Percentiles rank a stretch among this genome's conserved stretches.
phyloP scores from a whole-genome alignment of 2,329 filamentous ascomycete genomes.

The Penicillium frequentans region DNA sequence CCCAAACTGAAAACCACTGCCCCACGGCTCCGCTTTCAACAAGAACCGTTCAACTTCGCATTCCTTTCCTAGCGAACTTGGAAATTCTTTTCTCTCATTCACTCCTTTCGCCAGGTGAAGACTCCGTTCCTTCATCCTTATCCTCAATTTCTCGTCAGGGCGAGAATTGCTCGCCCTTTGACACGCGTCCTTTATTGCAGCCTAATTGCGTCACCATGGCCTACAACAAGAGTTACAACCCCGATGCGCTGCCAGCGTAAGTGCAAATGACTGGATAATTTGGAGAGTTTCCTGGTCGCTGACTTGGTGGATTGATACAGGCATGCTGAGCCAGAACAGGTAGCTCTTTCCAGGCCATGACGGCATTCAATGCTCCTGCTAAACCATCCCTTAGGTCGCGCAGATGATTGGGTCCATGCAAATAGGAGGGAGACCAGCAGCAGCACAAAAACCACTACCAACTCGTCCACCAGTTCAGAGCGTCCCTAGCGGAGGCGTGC shows the following conservation, averaged over 20 bases:
- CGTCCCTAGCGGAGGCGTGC: slow-evolving; percentile 12
- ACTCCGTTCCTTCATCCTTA: background rate
- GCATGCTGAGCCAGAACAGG: slow-evolving; percentile 74
- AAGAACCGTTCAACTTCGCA: slow-evolving; percentile 8
- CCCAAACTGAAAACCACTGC: slow-evolving; percentile 17
- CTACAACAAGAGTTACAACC: slow-evolving; percentile 91
- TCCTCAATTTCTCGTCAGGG: background rate
- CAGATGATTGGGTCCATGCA: slow-evolving; percentile 44
- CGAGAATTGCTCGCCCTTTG: slow-evolving; percentile 3
- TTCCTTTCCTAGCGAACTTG: background rate
- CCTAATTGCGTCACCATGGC: slow-evolving; percentile 64
- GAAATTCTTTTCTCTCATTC: slow-evolving; percentile 2
- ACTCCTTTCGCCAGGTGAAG: background rate
- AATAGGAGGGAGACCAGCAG: slow-evolving; percentile 18
- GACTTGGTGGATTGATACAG: slow-evolving; percentile 40
- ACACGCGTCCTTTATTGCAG: slow-evolving; percentile 1
- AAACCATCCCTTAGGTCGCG: slow-evolving; percentile 37
- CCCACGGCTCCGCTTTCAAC: slow-evolving; percentile 26
- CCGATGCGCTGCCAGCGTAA: slow-evolving; percentile 90
- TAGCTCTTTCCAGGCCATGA: slow-evolving; percentile 27
- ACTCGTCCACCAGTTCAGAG: slow-evolving; percentile 25
- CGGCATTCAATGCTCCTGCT: background rate
- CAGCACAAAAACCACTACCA: slow-evolving; percentile 27
- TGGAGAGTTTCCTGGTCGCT: slow-evolving; percentile 9
- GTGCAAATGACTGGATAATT: slow-evolving; percentile 32